A percentile compares a stretch with the other conserved stretches of the same genome.
phyloP scores from a whole-genome alignment of 2,329 filamentous ascomycete species.

The Lachnum nothofagi region DNA sequence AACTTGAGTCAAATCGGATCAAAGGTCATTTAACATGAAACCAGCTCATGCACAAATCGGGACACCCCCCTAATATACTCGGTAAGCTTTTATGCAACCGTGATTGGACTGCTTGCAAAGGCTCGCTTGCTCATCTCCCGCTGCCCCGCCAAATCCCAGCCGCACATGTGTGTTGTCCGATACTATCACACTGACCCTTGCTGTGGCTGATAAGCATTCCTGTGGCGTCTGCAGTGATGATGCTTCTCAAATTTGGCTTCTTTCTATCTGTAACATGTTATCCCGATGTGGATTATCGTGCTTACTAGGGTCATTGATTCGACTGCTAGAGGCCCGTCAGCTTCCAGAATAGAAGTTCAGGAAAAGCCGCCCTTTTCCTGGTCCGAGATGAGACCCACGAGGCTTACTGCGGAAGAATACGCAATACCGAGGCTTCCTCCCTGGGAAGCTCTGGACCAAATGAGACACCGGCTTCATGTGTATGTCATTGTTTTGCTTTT shows the following conservation, averaged over 20 bases:
- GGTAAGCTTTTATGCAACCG: neutral
- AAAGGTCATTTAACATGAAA: neutral
- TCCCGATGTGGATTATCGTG: conserved; percentile 1
- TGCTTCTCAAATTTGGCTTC: neutral
- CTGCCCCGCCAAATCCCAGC: neutral
- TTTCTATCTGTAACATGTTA: neutral
- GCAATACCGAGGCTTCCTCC: no score
- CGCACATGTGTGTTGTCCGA: neutral
- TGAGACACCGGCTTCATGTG: no score
- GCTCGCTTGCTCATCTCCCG: neutral
- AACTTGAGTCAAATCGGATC: neutral
- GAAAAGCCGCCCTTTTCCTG: neutral
- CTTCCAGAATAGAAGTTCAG: no score
- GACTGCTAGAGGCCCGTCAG: no score
- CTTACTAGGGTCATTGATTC: neutral
- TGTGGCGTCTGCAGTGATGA: neutral
- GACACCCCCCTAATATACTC: neutral
- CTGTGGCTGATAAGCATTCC: neutral
- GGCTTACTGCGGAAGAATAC: no score
- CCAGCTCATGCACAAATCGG: neutral
- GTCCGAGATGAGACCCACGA: no score
- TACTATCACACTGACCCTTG: neutral
- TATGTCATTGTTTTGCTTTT: no score
- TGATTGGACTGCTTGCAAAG: neutral
- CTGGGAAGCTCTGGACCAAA: no score